A percentile compares a stretch with the other conserved stretches of the same genome.
These are phyloP conservation scores for Hirsutella rhossiliensis DNA, from an alignment of 2,329 filamentous ascomycete genomes.

Conservation along the genomic window DNA sequence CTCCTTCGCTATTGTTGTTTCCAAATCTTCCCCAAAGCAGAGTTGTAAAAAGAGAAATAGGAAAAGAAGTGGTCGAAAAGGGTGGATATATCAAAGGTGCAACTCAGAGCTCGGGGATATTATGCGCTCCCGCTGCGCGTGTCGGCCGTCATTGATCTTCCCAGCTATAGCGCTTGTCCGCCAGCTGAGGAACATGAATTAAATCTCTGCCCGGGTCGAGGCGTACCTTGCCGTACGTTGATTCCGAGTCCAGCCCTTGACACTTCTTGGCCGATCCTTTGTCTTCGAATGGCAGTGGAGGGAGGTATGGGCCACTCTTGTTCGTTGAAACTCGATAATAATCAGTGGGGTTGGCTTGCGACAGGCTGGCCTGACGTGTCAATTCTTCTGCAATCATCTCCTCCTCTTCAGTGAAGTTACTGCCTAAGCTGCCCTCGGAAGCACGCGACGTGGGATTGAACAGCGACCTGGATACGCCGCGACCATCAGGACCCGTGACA, in stretches of 20 bases:
- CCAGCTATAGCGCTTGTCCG: slow-evolving; percentile 39
- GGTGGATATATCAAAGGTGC: not conserved
- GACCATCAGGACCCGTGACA: slow-evolving; percentile 3
- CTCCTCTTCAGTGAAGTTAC: slow-evolving; percentile 45
- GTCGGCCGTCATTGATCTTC: slow-evolving; percentile 22
- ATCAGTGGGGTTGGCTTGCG: not conserved
- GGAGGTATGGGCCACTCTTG: not conserved
- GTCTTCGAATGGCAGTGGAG: not conserved
- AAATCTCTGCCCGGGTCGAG: slow-evolving; percentile 32
- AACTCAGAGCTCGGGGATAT: not conserved
- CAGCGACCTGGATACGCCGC: not conserved
- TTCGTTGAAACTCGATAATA: not conserved
- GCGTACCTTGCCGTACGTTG: slow-evolving; percentile 14
- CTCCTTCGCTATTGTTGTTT: slow-evolving; percentile 8
- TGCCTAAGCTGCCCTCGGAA: slow-evolving; percentile 33
- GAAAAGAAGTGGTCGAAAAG: not conserved
- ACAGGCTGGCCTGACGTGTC: slow-evolving; percentile 11
- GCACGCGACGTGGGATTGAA: slow-evolving; percentile 5
- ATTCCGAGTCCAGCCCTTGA: not conserved
- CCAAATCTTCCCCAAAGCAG: slow-evolving; percentile 2
- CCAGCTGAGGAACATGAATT: slow-evolving; percentile 38
- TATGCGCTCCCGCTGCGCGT: not conserved
- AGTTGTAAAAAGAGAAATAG: slow-evolving; percentile 2
- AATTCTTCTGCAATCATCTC: slow-evolving; percentile 21
- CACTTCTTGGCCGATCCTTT: not conserved